Percentiles rank a stretch among this genome's conserved stretches.
These are phyloP conservation scores for Cladosporium sp. DNA, from an alignment of 2,329 filamentous ascomycete genomes.

Conservation along the genomic window DNA sequence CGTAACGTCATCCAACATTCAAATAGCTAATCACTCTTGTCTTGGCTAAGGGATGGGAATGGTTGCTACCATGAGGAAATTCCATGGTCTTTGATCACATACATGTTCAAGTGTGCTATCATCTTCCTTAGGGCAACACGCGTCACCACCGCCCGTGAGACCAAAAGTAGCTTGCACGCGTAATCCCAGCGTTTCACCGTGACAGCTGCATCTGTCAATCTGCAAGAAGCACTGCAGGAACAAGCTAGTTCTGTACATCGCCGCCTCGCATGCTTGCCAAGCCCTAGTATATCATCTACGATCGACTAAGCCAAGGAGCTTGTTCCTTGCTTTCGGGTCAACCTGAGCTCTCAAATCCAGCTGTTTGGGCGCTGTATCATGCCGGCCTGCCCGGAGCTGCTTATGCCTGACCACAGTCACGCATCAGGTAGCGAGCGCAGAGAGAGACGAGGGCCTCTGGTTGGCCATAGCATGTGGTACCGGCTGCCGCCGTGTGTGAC, in stretches of 20 bases:
- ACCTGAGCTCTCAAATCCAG: not conserved
- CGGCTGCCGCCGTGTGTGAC: not conserved
- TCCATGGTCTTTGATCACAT: too few relatives aligned
- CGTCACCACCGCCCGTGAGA: too few relatives aligned
- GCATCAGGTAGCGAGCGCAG: not conserved
- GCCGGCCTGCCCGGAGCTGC: not conserved
- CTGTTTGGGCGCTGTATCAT: not conserved
- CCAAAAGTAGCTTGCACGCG: too few relatives aligned
- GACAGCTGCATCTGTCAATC: not conserved
- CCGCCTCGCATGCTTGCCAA: not conserved
- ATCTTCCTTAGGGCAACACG: too few relatives aligned
- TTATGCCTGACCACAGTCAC: not conserved
- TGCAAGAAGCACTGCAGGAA: not conserved
- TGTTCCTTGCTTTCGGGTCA: not conserved
- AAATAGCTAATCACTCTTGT: too few relatives aligned
- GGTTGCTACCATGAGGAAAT: too few relatives aligned
- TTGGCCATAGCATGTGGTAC: not conserved
- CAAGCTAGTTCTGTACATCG: not conserved
- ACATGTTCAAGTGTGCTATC: too few relatives aligned
- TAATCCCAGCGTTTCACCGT: not conserved
- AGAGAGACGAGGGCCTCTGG: not conserved
- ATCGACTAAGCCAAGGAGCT: not conserved
- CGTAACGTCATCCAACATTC: not conserved
- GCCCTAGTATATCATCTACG: not conserved
- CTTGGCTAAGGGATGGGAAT: too few relatives aligned